Evolutionary conservation across 441 rosid species (phyloP), one percentile per base, ranked within the genome.

Genomic region (Erysimum cheiri): DNA sequence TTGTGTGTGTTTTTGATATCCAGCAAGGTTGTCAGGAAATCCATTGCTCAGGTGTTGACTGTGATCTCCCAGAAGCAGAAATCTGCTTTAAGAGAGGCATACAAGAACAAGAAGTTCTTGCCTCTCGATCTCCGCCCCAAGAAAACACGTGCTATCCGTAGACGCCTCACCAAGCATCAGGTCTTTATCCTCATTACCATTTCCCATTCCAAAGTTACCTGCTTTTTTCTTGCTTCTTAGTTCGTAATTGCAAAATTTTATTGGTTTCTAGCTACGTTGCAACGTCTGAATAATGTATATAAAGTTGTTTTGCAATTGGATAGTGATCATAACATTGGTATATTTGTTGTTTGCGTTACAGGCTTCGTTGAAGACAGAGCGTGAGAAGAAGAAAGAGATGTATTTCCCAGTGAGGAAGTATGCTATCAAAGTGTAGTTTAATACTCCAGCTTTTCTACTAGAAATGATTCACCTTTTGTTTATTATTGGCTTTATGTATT

Each of bases 101-200:
- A 91, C 70, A 87, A 87, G 81, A 91, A 80, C 31, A 93, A 88
- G 84, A 93, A 88, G 84, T 70, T 80, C 33, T 67, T 91, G 80
- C 98, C 98, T 4, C 98, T 93, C 32, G 97, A 93, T 81, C 87
- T 91, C 6, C 98, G 98, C 13, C 97, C 96, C 13, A 93, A 93
- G 87, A 93, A 91, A 81, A 93, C 98, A 69, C 85, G 98, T 57
- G 96, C 98, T 12, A 93, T 93, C 40, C 81, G 97, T 8, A 79
- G 93, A 66, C 86, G 89, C 66, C 96, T 93, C 41, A 91, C 97
- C 49, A 93, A 85, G 68, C 87, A 93, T 58, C 96, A 93, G 96
- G 97, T 75, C 8, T 43, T 6, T 43, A 43, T 19, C 19, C 48
- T 10, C 26, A 2, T n/a, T 62, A 6, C 31, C 60, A 44, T 58